A percentile compares a stretch with the other conserved stretches of the same genome.
Evolutionary conservation across 2,329 filamentous ascomycete species (phyloP).

Genomic region (Pseudogymnoascus sp.): DNA sequence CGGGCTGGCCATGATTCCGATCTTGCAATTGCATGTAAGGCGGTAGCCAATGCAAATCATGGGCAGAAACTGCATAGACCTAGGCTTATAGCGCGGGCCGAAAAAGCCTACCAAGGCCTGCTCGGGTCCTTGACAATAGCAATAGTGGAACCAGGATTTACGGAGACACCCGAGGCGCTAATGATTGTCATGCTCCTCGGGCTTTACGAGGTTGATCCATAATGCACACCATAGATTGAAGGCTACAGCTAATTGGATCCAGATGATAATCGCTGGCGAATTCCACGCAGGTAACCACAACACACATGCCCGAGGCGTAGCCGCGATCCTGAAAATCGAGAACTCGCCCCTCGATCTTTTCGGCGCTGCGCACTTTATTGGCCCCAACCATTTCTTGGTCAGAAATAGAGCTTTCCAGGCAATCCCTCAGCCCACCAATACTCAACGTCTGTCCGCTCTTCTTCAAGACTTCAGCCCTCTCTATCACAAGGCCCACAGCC

Average conservation of each 20-base stretch:
- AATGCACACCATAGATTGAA: not conserved
- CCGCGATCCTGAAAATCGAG: conserved; percentile 13
- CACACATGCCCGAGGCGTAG: conserved; percentile 18
- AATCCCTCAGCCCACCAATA: not conserved
- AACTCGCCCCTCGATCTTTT: conserved; percentile 13
- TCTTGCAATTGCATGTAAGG: conserved; percentile 21
- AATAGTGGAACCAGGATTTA: conserved; percentile 14
- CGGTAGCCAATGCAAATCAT: conserved; percentile 19
- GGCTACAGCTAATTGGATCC: not conserved
- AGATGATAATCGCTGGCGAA: conserved; percentile 18
- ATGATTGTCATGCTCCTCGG: conserved; percentile 21
- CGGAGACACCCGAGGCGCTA: conserved; percentile 13
- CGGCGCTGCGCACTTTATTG: not conserved
- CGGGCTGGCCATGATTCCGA: conserved; percentile 17
- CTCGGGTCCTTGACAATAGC: conserved; percentile 16
- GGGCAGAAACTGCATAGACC: conserved; percentile 19
- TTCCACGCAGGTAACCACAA: conserved; percentile 15
- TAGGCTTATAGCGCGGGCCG: conserved; percentile 13
- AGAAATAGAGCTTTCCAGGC: not conserved
- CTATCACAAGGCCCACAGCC: not conserved
- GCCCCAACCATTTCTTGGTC: not conserved
- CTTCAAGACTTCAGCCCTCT: not conserved
- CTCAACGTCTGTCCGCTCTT: not conserved
- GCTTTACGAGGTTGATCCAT: conserved; percentile 19
- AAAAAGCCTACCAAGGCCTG: conserved; percentile 17